Percentiles rank a stretch among this genome's conserved stretches.
Evolutionary conservation across 2,329 filamentous ascomycete genomes (phyloP).

Genomic region (Colletotrichum acutatum): DNA sequence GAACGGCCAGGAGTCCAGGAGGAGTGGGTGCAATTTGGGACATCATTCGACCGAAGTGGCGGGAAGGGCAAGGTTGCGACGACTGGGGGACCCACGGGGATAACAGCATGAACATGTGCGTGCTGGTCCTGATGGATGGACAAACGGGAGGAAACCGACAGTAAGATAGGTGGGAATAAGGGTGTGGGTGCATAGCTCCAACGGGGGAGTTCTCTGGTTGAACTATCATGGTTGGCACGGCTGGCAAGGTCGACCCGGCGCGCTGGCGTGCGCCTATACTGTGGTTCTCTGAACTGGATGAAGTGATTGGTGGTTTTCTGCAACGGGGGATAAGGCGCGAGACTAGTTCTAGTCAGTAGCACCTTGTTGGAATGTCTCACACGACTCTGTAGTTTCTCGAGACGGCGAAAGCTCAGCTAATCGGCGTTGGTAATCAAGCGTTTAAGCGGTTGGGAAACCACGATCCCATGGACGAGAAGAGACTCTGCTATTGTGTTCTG

Average conservation of each 20-base stretch:
- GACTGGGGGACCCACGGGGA: slow-evolving; percentile 8
- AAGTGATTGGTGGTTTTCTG: neutral
- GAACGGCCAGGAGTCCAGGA: neutral
- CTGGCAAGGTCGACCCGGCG: slow-evolving; percentile 6
- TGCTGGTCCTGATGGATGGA: neutral
- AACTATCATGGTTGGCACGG: slow-evolving; percentile 7
- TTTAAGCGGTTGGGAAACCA: neutral
- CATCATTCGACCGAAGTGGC: slow-evolving; percentile 26
- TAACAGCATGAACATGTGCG: neutral
- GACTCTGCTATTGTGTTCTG: neutral
- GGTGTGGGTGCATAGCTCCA: slow-evolving; percentile 10
- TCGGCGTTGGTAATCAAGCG: neutral
- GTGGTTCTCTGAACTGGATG: neutral
- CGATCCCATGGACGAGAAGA: neutral
- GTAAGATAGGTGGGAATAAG: neutral
- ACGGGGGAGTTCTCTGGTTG: slow-evolving; percentile 4
- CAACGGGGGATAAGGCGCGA: neutral
- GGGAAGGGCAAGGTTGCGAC: slow-evolving; percentile 10
- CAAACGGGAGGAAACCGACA: neutral
- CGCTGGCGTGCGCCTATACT: neutral
- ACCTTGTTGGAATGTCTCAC: neutral
- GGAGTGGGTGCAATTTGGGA: slow-evolving; percentile 13
- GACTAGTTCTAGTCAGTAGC: neutral
- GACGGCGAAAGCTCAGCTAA: neutral
- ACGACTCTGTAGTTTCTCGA: neutral